Conservation (phyloP, 2,329 filamentous ascomycete species). For the Penicillium palitans region DNA sequence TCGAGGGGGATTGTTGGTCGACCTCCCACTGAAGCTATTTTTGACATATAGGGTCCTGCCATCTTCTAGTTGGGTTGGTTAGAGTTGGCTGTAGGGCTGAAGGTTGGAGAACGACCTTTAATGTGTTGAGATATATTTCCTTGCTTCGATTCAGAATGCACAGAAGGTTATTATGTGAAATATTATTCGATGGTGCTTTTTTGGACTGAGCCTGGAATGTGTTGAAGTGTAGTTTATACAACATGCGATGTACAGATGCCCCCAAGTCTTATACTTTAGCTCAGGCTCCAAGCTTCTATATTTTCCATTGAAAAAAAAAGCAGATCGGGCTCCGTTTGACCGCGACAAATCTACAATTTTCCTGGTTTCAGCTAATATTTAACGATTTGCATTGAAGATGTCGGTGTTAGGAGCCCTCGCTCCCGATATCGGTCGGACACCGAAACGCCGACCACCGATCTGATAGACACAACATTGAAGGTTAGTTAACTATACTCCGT, state of each 20-base stretch:
- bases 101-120: not conserved
- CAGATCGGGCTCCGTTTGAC: not conserved
- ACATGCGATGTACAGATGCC: not conserved
- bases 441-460: slow-evolving; percentile 10
- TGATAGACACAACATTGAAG: not conserved
- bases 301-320: not conserved
- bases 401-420: not conserved
- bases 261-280: not conserved
- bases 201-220: not conserved
- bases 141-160: not conserved
- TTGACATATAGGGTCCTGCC: slow-evolving; percentile 34
- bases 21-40: slow-evolving; percentile 41
- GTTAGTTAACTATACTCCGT: too few species aligned
- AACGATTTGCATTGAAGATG: not conserved
- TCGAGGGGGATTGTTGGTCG: slow-evolving; percentile 60
- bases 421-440: not conserved
- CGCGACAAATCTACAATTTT: not conserved
- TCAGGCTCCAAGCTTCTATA: not conserved
- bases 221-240: not conserved
- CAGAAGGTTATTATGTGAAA: not conserved
- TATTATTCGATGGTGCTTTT: too few species aligned
- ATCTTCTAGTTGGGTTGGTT: slow-evolving; percentile 6
- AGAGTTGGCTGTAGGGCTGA: not conserved
- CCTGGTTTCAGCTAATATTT: not conserved
- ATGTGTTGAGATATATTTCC: not conserved